Percentiles rank a stretch among this genome's conserved stretches.
Conservation (phyloP, 1,139 yeast species). For the Saccharomyces hybrid region DNA sequence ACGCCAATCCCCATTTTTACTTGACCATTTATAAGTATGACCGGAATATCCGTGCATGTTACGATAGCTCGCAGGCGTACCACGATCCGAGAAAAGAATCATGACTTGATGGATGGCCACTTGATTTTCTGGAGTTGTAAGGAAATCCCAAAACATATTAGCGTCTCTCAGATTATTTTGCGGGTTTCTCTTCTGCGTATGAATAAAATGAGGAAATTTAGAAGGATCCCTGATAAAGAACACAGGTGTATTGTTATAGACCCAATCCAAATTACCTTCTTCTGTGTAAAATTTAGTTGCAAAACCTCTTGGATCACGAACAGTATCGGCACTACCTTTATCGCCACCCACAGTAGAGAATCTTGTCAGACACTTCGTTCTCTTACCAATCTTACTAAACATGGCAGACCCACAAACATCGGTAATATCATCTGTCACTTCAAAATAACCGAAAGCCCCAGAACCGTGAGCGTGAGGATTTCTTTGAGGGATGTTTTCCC, state of each 20-base stretch:
- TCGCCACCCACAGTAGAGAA: slow-evolving; percentile 59
- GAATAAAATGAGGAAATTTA: slow-evolving; percentile 52
- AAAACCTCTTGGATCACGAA: slow-evolving; percentile 55
- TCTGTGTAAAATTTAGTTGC: slow-evolving; percentile 51
- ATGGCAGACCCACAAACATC: slow-evolving; percentile 46
- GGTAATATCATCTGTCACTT: slow-evolving; percentile 49
- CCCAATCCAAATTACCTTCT: slow-evolving; percentile 56
- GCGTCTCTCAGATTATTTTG: slow-evolving; percentile 77
- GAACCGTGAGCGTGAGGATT: slow-evolving; percentile 62
- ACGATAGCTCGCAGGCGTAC: slow-evolving; percentile 59
- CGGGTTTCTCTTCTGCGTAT: slow-evolving; percentile 68
- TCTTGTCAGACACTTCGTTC: slow-evolving; percentile 42
- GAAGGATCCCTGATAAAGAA: slow-evolving; percentile 54
- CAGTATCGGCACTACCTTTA: slow-evolving; percentile 49
- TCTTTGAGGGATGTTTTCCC: slow-evolving; percentile 57
- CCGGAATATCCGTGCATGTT: slow-evolving; percentile 69
- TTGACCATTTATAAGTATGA: slow-evolving; percentile 63
- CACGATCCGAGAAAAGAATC: slow-evolving; percentile 57
- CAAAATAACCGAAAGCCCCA: slow-evolving; percentile 55
- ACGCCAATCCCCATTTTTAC: slow-evolving; percentile 56
- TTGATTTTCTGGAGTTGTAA: slow-evolving; percentile 46
- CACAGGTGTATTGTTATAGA: slow-evolving; percentile 53
- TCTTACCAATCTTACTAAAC: slow-evolving; percentile 43
- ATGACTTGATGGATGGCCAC: slow-evolving; percentile 60
- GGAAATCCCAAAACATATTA: slow-evolving; percentile 65